A percentile compares a stretch with the other conserved stretches of the same genome.
These are phyloP conservation scores for Hibiscus mutabilis DNA, from an alignment of 345 rosid species.

Conservation along the genomic window DNA sequence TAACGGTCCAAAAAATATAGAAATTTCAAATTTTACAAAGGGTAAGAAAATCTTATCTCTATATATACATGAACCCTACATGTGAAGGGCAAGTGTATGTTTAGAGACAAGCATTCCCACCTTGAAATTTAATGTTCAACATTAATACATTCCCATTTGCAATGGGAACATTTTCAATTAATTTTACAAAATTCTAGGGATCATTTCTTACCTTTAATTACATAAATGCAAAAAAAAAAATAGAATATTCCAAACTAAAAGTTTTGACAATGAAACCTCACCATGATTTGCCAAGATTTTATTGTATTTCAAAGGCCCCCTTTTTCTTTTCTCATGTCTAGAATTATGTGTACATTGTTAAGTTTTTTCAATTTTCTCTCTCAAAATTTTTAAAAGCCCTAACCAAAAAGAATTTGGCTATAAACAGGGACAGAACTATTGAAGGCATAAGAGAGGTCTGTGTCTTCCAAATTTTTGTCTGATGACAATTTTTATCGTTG, in stretches of 20 bases:
- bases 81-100: not conserved
- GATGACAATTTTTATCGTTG: too few relatives aligned
- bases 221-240: not conserved
- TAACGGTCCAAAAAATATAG: too few relatives aligned
- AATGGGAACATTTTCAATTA: not conserved
- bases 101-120: not conserved
- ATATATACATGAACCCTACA: not conserved
- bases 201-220: not conserved
- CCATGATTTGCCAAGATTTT: not conserved
- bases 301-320: not conserved
- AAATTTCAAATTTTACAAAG: too few relatives aligned
- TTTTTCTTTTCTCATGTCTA: not conserved
- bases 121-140: not conserved
- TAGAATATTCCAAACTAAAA: not conserved
- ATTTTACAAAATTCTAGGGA: not conserved
- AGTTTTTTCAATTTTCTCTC: not conserved
- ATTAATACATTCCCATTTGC: not conserved
- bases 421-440: too few relatives aligned
- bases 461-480: too few relatives aligned
- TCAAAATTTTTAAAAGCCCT: not conserved
- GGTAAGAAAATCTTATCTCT: too few relatives aligned
- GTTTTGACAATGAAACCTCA: not conserved
- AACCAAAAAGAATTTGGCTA: not conserved
- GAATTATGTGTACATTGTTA: not conserved
- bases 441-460: too few relatives aligned